These are phyloP conservation scores for Penicillium pancosmium DNA, from an alignment of 495 filamentous ascomycete genomes.

Conservation along the genomic window DNA sequence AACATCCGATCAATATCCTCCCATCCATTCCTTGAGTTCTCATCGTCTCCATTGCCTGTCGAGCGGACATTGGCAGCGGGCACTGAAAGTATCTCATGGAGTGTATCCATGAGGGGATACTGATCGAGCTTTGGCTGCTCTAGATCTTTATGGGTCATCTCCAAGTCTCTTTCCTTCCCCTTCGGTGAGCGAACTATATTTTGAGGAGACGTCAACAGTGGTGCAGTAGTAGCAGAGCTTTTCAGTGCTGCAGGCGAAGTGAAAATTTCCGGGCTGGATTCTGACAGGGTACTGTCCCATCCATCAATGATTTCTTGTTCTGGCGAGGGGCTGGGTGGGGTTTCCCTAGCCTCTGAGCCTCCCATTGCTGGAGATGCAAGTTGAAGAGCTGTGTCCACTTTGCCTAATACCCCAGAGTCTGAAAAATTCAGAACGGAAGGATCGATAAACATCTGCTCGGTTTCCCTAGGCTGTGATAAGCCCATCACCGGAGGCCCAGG, in stretches of 20 bases:
- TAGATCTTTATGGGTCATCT: not conserved
- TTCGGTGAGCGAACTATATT: not conserved
- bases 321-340: not conserved
- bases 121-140: not conserved
- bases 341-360: not conserved
- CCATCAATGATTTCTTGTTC: conserved; percentile 11
- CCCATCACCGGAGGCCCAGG: not conserved
- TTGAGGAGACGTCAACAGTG: not conserved
- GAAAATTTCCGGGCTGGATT: conserved; percentile 1
- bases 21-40: conserved; percentile 16
- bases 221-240: conserved; percentile 6
- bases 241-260: not conserved
- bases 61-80: not conserved
- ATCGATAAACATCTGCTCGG: not conserved
- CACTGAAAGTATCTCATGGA: not conserved
- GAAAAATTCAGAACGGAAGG: not conserved
- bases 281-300: conserved; percentile 6
- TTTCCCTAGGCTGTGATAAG: not conserved
- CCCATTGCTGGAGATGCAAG: not conserved
- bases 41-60: not conserved
- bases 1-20: conserved; percentile 40
- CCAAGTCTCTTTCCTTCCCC: conserved; percentile 10
- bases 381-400: not conserved
- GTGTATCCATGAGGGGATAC: not conserved
- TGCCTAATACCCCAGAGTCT: not conserved